These are phyloP conservation scores for Mortierella sp. DNA, from an alignment of 371 early-diverging fungal genomes.

Conservation along the genomic window DNA sequence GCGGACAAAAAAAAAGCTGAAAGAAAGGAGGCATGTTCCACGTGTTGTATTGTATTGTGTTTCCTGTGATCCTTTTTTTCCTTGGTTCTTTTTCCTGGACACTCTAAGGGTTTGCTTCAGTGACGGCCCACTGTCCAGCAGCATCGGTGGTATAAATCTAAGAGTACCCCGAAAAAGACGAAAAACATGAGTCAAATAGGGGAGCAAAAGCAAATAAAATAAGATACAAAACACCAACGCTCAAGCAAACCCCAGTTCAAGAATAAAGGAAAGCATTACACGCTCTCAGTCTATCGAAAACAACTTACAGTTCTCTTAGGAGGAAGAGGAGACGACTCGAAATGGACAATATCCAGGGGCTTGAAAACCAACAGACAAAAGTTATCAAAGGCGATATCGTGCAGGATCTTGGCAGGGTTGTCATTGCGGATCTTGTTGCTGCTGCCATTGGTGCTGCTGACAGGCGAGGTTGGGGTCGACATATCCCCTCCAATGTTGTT, in stretches of 20 bases:
- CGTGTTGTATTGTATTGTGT: too few species aligned
- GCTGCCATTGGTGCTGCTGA: not conserved
- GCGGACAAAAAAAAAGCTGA: too few species aligned
- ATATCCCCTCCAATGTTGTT: not conserved
- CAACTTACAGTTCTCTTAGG: conserved; percentile 67
- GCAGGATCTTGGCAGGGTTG: conserved; percentile 60
- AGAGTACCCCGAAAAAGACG: not conserved
- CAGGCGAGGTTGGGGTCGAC: conserved; percentile 26
- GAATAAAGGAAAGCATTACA: not conserved
- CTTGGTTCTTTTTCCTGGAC: not conserved
- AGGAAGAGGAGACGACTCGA: conserved; percentile 67
- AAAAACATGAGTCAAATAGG: not conserved
- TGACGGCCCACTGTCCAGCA: conserved; percentile 51
- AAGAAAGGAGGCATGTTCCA: too few species aligned
- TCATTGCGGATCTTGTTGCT: conserved; percentile 51
- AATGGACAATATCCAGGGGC: conserved; percentile 74
- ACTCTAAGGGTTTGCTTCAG: conserved; percentile 50
- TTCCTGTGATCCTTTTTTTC: not conserved
- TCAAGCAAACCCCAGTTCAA: not conserved
- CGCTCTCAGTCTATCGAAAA: not conserved
- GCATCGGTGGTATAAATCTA: conserved; percentile 57
- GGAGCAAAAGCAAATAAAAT: not conserved
- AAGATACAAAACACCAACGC: not conserved
- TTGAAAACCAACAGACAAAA: conserved; percentile 82
- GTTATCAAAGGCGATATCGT: conserved; percentile 82